Evolutionary conservation across 139 green algal species (phyloP), one percentile per base, ranked within the genome.

Genomic region (Coelastrella sp.): DNA sequence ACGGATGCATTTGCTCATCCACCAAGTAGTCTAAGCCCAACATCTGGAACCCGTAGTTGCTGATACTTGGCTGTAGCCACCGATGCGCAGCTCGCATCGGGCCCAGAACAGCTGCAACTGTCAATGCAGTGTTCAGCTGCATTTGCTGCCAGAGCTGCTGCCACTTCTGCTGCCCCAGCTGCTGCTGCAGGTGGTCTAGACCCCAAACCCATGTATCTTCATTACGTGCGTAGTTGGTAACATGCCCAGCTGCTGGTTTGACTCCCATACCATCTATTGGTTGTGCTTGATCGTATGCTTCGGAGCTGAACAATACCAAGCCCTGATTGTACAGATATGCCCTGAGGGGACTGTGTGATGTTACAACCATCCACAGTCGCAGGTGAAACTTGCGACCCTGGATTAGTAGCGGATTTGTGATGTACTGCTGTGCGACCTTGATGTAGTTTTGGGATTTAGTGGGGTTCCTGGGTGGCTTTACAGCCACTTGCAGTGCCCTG

Each of bases 201-300:
- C 73, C 78, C 93, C 94, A 96, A 16, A 96, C 94, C 59, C 77
- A 86, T 2, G 89, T 90, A 66, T 87, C 83, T 75, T 79, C 91
- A 91, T 96, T 96, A 14, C 91, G 83, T 7, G 94, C 94, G 22
- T 92, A 92, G 83, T 96, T 96, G 60, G 94, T 96, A 22, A 96
- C 71, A 75, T 95, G 92, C 57, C 94, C 89, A 17, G 85, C 79
- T 58, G 68, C 23, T 23, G 83, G 83, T n/a, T 54, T 64, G 17
- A 80, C 83, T 3, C 83, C 83, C 17, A 17, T 54, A 5, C 61
- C 80, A 0, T 81, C 79, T 3, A 77, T 8, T 6, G 83, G 83
- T 32, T 54, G 5, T 3, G 66, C 3, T 5, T 19, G 58, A 68
- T 94, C 73, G 66, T 95, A 95, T 0, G 22, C n/a, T 75, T 94